Evolutionary conservation across 2,329 filamentous ascomycete species (phyloP).

Genomic region (Diaporthe vaccinii): DNA sequence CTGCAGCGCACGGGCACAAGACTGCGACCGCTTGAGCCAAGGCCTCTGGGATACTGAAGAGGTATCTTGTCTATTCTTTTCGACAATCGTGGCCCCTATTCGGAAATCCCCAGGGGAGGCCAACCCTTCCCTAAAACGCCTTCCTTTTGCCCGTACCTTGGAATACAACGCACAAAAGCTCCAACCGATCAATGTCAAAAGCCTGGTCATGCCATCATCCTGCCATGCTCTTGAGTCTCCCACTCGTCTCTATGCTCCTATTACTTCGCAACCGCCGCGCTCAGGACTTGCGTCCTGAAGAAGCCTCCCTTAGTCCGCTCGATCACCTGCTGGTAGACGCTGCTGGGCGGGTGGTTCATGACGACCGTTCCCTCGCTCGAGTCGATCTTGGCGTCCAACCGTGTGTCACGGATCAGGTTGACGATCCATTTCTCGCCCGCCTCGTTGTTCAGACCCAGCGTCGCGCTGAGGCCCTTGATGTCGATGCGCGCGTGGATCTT

Average conservation of each 20-base stretch:
- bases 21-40: background rate
- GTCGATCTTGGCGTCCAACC: constrained; percentile 98
- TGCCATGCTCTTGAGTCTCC: constrained; percentile 12
- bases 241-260: background rate
- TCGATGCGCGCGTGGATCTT: constrained; percentile 99
- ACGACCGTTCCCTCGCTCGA: constrained; percentile 98
- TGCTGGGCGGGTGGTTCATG: constrained; percentile 99
- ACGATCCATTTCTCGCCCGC: constrained; percentile 99
- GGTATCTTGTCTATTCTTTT: constrained; percentile 35
- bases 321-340: constrained; percentile 99
- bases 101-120: constrained; percentile 19
- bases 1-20: background rate
- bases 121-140: constrained; percentile 27
- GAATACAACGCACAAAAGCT: constrained; percentile 37
- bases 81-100: constrained; percentile 28
- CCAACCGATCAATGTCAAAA: constrained; percentile 35
- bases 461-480: constrained; percentile 94
- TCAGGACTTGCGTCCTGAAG: constrained; percentile 97
- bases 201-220: constrained; percentile 32
- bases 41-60: background rate
- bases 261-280: constrained; percentile 71
- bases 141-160: constrained; percentile 33
- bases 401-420: constrained; percentile 97
- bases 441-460: constrained; percentile 90
- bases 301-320: constrained; percentile 99